These are phyloP conservation scores for Arbutus unedo DNA, from an alignment of 148 eudicot species.

Conservation along the genomic window DNA sequence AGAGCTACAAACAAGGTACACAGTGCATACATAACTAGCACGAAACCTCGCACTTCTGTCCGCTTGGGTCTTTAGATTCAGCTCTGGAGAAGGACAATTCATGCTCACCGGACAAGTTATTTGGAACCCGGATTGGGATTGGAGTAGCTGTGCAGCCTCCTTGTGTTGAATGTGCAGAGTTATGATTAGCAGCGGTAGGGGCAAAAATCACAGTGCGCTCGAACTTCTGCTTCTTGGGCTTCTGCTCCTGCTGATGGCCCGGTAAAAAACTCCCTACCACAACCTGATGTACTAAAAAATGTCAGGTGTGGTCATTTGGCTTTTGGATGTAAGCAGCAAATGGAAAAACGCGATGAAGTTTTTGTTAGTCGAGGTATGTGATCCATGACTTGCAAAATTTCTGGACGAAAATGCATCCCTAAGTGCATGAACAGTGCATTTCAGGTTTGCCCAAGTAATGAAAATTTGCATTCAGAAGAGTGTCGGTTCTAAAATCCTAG, in stretches of 20 bases:
- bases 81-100: slow-evolving; percentile 38
- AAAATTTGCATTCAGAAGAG: neutral
- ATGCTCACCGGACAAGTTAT: slow-evolving; percentile 33
- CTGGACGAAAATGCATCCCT: neutral
- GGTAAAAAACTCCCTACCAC: slow-evolving; percentile 72
- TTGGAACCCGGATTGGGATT: slow-evolving; percentile 41
- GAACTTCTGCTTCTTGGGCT: slow-evolving; percentile 53
- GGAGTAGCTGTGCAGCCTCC: slow-evolving; percentile 31
- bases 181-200: slow-evolving; percentile 34
- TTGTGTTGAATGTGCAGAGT: slow-evolving; percentile 35
- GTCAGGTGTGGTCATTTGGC: neutral
- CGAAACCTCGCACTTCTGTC: slow-evolving; percentile 39
- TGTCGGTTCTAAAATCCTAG: too few species aligned
- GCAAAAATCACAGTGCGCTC: slow-evolving; percentile 39
- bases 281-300: slow-evolving; percentile 41
- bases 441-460: neutral
- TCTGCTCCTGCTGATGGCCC: slow-evolving; percentile 61
- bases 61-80: slow-evolving; percentile 46
- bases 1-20: slow-evolving; percentile 13
- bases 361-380: neutral
- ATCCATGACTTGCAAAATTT: neutral
- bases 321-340: neutral
- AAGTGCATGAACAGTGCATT: neutral
- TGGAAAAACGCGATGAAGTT: neutral
- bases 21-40: slow-evolving; percentile 33